Conservation (phyloP, 805 yeast species). For the Candida cerambycidarum region DNA sequence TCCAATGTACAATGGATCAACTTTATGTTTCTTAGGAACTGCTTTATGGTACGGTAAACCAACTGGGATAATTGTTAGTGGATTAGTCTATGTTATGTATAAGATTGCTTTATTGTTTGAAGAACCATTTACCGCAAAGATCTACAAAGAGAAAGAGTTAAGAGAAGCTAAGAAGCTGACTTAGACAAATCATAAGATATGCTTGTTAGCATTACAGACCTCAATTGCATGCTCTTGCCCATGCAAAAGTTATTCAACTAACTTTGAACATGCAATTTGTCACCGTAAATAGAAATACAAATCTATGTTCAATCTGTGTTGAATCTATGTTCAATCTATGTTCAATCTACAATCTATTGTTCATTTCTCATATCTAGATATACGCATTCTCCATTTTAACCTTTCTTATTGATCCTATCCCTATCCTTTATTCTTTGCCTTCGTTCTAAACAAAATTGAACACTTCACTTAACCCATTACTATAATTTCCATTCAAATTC, state of each 20-base stretch:
- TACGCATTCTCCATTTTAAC: neutral
- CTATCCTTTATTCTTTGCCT: neutral
- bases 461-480: conserved; percentile 34
- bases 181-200: no score
- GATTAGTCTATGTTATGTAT: conserved; percentile 79
- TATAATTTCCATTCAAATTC: conserved; percentile 56
- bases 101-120: conserved; percentile 81
- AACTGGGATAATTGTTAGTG: conserved; percentile 75
- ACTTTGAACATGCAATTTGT: no score
- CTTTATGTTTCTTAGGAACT: conserved; percentile 85
- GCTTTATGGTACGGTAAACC: conserved; percentile 88
- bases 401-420: neutral
- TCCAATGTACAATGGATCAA: conserved; percentile 96
- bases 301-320: no score
- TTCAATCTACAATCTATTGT: no score
- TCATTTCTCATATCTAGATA: neutral
- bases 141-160: conserved; percentile 54
- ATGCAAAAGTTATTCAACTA: no score
- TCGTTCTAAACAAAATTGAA: conserved; percentile 11
- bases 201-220: no score
- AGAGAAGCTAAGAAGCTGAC: conserved; percentile 4
- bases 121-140: conserved; percentile 93
- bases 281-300: no score
- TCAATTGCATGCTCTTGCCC: no score
- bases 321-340: no score